Conservation (phyloP, 305 asterid genomes). For the Fraxinus paxiana region DNA sequence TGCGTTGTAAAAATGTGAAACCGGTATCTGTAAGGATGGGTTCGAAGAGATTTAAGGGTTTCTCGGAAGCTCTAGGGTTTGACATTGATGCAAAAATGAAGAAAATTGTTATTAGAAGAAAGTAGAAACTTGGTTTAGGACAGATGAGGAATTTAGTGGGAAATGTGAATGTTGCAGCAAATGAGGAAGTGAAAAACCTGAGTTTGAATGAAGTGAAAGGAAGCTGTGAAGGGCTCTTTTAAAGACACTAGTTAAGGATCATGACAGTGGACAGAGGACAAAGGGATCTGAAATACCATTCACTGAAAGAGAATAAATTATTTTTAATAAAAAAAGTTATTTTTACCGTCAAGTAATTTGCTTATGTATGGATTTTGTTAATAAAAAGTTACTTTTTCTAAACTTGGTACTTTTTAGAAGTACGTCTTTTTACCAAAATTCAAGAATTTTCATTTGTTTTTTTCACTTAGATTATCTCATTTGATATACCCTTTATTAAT, state of each 20-base stretch:
- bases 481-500: background rate
- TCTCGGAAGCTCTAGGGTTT: slow-evolving; percentile 32
- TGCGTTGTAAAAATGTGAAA: slow-evolving; percentile 71
- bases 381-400: background rate
- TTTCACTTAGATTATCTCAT: background rate
- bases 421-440: background rate
- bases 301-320: background rate
- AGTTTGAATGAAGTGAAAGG: slow-evolving; percentile 6
- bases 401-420: background rate
- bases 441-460: background rate
- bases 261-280: slow-evolving; percentile 21
- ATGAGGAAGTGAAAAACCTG: slow-evolving; percentile 4
- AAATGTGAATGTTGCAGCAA: slow-evolving; percentile 12
- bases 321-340: background rate
- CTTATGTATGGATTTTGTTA: background rate
- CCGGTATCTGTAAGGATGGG: slow-evolving; percentile 82
- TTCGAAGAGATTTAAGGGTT: slow-evolving; percentile 64
- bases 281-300: background rate
- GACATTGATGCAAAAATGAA: slow-evolving; percentile 32
- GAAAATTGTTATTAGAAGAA: background rate
- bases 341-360: background rate
- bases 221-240: slow-evolving; percentile 23
- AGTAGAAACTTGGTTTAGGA: background rate
- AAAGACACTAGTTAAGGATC: slow-evolving; percentile 28
- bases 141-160: background rate